Conservation (phyloP, 345 rosid species). For the Viola odorata region DNA sequence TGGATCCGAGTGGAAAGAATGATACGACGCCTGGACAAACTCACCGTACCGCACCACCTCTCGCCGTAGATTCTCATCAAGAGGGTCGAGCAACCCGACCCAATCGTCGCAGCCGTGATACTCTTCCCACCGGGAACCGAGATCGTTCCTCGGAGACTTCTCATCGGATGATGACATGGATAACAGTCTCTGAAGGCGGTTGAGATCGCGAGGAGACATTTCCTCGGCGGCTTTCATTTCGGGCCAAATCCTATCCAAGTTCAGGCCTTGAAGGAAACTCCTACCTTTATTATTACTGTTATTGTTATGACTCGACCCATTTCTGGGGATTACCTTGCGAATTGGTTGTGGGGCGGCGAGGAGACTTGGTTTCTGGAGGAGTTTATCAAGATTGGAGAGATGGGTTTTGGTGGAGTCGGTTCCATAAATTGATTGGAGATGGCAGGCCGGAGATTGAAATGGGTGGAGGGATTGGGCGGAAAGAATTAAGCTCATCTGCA, state of each 20-base stretch:
- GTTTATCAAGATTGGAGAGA: slow-evolving; percentile 59
- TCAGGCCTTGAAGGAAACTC: slow-evolving; percentile 46
- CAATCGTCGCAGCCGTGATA: slow-evolving; percentile 47
- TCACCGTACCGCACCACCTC: slow-evolving; percentile 57
- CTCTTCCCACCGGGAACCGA: slow-evolving; percentile 76
- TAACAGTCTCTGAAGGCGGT: slow-evolving; percentile 64
- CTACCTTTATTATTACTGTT: slow-evolving; percentile 16
- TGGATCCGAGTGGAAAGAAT: slow-evolving; percentile 70
- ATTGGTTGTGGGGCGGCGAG: not conserved
- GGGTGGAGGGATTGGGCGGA: no score
- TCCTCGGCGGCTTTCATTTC: slow-evolving; percentile 80
- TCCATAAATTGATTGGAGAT: no score
- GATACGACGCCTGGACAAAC: slow-evolving; percentile 48
- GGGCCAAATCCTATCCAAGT: slow-evolving; percentile 65
- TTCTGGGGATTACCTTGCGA: slow-evolving; percentile 2
- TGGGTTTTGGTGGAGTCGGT: slow-evolving; percentile 35
- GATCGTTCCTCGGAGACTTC: slow-evolving; percentile 74
- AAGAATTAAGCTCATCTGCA: no score
- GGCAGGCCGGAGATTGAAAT: no score
- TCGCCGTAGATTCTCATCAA: slow-evolving; percentile 58
- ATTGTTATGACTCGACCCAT: not conserved
- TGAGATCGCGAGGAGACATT: slow-evolving; percentile 73
- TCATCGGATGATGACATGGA: slow-evolving; percentile 46
- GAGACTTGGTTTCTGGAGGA: slow-evolving; percentile 35
- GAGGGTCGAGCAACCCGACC: slow-evolving; percentile 53